A percentile compares a stretch with the other conserved stretches of the same genome.
Evolutionary conservation across 2,329 filamentous ascomycete species (phyloP).

Genomic region (Phialocephala sp.): DNA sequence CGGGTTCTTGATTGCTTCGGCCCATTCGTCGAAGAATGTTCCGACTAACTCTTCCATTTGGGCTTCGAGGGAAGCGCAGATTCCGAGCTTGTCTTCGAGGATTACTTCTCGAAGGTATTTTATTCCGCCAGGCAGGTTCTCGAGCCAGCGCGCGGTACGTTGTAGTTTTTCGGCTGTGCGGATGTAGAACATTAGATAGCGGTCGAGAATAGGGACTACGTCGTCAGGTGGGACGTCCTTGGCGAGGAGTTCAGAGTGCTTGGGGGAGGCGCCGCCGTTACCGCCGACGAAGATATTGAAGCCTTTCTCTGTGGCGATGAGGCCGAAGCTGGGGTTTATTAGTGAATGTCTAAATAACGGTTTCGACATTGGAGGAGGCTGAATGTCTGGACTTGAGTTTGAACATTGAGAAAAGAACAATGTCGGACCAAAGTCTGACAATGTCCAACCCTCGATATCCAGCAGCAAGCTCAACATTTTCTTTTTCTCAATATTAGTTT

Average conservation of each 20-base stretch:
- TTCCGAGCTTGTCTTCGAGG: conserved; percentile 84
- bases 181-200: conserved; percentile 93
- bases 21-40: conserved; percentile 91
- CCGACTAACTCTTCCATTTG: conserved; percentile 88
- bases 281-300: conserved; percentile 93
- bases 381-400: not conserved
- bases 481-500: not conserved
- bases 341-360: not conserved
- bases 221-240: conserved; percentile 86
- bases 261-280: conserved; percentile 86
- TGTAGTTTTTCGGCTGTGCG: conserved; percentile 90
- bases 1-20: conserved; percentile 75
- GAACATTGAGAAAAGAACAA: not conserved
- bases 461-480: not conserved
- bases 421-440: too few relatives aligned
- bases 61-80: conserved; percentile 80
- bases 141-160: conserved; percentile 86
- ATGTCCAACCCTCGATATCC: not conserved
- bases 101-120: conserved; percentile 83
- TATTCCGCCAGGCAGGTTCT: conserved; percentile 82
- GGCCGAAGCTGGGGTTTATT: conserved; percentile 67
- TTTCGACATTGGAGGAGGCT: not conserved
- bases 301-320: conserved; percentile 90
- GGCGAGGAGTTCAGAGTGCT: conserved; percentile 81
- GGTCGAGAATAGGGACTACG: conserved; percentile 82